Conservation (phyloP, 2,329 filamentous ascomycete species). For the Botrytis aclada region DNA sequence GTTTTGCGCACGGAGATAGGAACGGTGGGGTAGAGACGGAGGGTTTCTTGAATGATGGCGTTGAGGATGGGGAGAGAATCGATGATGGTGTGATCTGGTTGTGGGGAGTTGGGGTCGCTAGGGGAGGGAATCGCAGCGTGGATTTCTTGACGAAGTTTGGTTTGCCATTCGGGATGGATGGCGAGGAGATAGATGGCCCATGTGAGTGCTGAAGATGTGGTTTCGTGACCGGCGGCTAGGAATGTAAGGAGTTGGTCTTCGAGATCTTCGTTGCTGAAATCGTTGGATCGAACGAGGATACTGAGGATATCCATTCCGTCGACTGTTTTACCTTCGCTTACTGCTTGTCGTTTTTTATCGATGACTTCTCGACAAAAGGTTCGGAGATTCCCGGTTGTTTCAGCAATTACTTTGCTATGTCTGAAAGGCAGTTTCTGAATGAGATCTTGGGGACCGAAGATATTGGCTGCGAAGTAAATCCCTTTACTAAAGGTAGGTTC, state of each 20-base stretch:
- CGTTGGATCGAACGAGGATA: slow-evolving; percentile 70
- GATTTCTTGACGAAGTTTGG: slow-evolving; percentile 59
- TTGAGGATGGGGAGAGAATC: slow-evolving; percentile 66
- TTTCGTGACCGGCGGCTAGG: slow-evolving; percentile 76
- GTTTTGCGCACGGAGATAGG: slow-evolving; percentile 62
- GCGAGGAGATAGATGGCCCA: slow-evolving; percentile 59
- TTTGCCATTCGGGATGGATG: slow-evolving; percentile 55
- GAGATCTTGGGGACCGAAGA: slow-evolving; percentile 62
- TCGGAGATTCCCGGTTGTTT: slow-evolving; percentile 57
- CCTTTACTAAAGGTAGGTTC: slow-evolving; percentile 50
- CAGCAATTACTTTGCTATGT: slow-evolving; percentile 61
- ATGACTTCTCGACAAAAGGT: slow-evolving; percentile 65
- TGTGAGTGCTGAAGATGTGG: slow-evolving; percentile 68
- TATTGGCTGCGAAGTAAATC: slow-evolving; percentile 53
- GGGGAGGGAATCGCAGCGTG: slow-evolving; percentile 43
- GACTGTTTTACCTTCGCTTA: slow-evolving; percentile 38
- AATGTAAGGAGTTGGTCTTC: slow-evolving; percentile 88
- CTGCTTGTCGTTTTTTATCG: slow-evolving; percentile 57
- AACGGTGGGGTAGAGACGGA: slow-evolving; percentile 66
- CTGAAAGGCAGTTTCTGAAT: slow-evolving; percentile 62
- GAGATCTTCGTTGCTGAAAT: slow-evolving; percentile 72
- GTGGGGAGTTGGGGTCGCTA: slow-evolving; percentile 15
- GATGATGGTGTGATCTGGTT: slow-evolving; percentile 47
- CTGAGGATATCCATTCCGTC: slow-evolving; percentile 68
- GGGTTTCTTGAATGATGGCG: slow-evolving; percentile 63